A percentile compares a stretch with the other conserved stretches of the same genome.
Conservation (phyloP, 2,329 filamentous ascomycete species). For the Colletotrichum tropicale region DNA sequence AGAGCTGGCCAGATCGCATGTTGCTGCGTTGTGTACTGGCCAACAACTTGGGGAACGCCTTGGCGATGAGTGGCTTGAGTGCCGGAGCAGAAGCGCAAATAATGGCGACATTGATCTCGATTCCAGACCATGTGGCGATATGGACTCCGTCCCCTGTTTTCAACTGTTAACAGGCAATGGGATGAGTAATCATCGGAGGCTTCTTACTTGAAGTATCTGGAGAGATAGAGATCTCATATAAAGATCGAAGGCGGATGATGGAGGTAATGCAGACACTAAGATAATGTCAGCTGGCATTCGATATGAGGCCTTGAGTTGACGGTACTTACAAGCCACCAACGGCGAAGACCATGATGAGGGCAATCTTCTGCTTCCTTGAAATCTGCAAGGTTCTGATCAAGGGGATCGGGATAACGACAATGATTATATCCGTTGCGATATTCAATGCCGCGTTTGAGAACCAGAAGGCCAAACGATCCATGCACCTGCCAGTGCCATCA, state of each 20-base stretch:
- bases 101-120: constrained; percentile 38
- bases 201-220: background rate
- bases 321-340: background rate
- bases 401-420: constrained; percentile 31
- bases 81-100: constrained; percentile 37
- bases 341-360: background rate
- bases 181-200: background rate
- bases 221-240: constrained; percentile 20
- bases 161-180: background rate
- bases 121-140: constrained; percentile 27
- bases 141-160: background rate
- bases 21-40: background rate
- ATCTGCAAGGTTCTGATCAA: background rate
- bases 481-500: constrained; percentile 21
- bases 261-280: constrained; percentile 16
- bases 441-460: constrained; percentile 32
- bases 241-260: constrained; percentile 23
- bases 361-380: background rate
- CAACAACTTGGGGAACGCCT: constrained; percentile 23
- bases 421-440: constrained; percentile 31
- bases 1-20: background rate
- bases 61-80: constrained; percentile 35
- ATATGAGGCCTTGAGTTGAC: rapidly evolving
- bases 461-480: constrained; percentile 24
- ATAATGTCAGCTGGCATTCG: background rate